phyloP scores from a whole-genome alignment of 768 basidiomycete genomes.

The Pulveroboletus sp. region DNA sequence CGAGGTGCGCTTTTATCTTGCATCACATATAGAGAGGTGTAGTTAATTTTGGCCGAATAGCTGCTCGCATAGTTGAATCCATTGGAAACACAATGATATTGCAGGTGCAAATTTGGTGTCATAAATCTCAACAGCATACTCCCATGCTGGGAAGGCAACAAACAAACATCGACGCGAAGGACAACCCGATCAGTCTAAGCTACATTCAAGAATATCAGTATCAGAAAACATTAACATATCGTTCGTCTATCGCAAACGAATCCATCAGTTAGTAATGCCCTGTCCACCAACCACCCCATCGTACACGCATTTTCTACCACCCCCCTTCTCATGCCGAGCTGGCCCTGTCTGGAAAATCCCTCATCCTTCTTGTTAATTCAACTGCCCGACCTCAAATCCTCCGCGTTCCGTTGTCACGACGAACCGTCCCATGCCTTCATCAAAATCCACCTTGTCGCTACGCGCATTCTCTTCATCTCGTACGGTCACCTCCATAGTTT shows the following conservation, averaged over 20 bases:
- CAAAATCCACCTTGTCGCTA: constrained; percentile 27
- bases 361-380: constrained; percentile 7
- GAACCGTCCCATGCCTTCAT: constrained; percentile 31
- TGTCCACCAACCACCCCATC: too few species aligned
- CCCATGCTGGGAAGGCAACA: too few species aligned
- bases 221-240: neutral
- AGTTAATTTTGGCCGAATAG: too few species aligned
- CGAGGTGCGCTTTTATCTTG: neutral
- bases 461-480: neutral
- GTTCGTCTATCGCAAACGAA: neutral
- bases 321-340: neutral
- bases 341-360: neutral
- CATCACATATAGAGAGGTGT: too few species aligned
- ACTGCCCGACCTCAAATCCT: constrained; percentile 27
- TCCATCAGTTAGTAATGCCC: too few species aligned
- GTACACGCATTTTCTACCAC: neutral
- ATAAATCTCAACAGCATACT: too few species aligned
- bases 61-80: too few species aligned
- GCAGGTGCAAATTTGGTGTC: too few species aligned
- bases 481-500: neutral
- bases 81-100: too few species aligned
- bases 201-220: too few species aligned
- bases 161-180: too few species aligned
- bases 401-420: constrained; percentile 25
- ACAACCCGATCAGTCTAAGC: too few species aligned